A percentile compares a stretch with the other conserved stretches of the same genome.
Conservation (phyloP, 768 basidiomycete species). For the Paxillus rubicundulus region DNA sequence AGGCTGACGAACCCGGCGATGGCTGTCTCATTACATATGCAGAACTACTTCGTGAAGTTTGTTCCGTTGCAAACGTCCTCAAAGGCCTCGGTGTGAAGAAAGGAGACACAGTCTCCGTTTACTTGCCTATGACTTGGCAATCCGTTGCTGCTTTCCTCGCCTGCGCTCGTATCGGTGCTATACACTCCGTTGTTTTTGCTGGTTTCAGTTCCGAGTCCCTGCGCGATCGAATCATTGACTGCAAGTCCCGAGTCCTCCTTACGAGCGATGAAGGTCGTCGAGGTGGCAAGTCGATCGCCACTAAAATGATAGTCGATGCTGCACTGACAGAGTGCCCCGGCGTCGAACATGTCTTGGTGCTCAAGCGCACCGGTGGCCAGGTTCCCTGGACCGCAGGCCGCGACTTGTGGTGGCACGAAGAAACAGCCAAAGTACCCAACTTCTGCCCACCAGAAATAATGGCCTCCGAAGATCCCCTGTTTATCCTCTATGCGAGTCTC, state of each 20-base stretch:
- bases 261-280: constrained; percentile 93
- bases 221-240: constrained; percentile 89
- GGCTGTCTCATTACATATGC: constrained; percentile 75
- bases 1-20: constrained; percentile 90
- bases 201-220: constrained; percentile 95
- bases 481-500: constrained; percentile 91
- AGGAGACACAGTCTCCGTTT: constrained; percentile 91
- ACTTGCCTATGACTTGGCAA: constrained; percentile 95
- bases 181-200: constrained; percentile 97
- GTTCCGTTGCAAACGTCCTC: constrained; percentile 86
- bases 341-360: constrained; percentile 89
- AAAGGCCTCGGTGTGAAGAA: constrained; percentile 88
- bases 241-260: constrained; percentile 86
- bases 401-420: constrained; percentile 98
- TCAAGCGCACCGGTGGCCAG: constrained; percentile 80
- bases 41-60: constrained; percentile 89
- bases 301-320: constrained; percentile 89
- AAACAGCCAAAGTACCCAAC: constrained; percentile 73
- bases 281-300: constrained; percentile 93
- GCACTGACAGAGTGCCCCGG: constrained; percentile 81
- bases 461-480: constrained; percentile 92
- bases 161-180: constrained; percentile 93
- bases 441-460: constrained; percentile 90
- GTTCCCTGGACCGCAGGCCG: constrained; percentile 80
- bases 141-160: constrained; percentile 96